Evolutionary conservation across 257 asterid species (phyloP), one percentile per base, ranked within the genome.

Genomic region (Petunia secreta): DNA sequence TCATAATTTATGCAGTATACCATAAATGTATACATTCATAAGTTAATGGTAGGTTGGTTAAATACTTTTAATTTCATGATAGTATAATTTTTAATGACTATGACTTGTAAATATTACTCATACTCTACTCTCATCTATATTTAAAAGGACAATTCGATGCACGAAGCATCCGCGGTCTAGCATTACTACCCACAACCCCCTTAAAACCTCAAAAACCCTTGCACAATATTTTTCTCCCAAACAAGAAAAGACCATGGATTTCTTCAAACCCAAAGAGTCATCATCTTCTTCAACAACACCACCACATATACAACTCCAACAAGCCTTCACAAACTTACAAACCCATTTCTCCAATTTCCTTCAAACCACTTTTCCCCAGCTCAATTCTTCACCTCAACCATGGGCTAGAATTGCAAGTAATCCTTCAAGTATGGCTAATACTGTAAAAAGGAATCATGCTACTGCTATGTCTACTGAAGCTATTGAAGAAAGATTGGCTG

Each of bases 401-500:
- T 89, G 74, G 81, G 95, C 55, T 53, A 43, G 37, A 7, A 73
- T 34, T 15, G 81, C 71, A 37, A 84, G 64, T 38, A 48, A 65
- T 41, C 25, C 25, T 25, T 25, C 25, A 25, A 25, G 25, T 25
- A 25, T 14, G 75, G 62, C 34, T 58, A 66, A 68, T 50, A 40
- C 74, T 34, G 63, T 83, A 16, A 85, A 69, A 64, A 81, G 7
- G 13, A 37, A 77, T 55, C 69, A 25, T 25, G 25, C 25, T 25
- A 25, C 25, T 25, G 25, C 89, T 38, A 85, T 88, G 91, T 83
- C 91, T 14, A 77, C 83, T 4, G 94, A 89, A 75, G 86, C 81
- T 2, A 89, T 95, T 59, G 96, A 93, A 80, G 94, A 93, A 87
- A 84, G 97, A 46, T 89, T 95, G 34, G 91, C 97, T 5, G 97